Evolutionary conservation across 2,329 filamentous ascomycete species (phyloP), one percentile per base, ranked within the genome.

Genomic region (Dothideomycetidae sp.): DNA sequence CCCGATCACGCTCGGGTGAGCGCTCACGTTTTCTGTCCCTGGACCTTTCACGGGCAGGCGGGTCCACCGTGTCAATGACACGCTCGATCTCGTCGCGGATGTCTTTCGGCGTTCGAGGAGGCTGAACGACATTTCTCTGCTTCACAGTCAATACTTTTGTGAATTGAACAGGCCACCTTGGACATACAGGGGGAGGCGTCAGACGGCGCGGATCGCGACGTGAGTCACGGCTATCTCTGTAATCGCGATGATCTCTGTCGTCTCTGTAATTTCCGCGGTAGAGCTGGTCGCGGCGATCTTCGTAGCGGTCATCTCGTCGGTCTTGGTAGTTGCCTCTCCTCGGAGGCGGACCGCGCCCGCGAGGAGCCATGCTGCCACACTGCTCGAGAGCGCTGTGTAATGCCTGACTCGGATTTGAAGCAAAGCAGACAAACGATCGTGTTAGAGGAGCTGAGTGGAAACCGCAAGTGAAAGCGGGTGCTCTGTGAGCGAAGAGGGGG

Each of bases 1-100:
- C 28, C 30, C 44, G 44, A 21, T 50, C 48, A 41, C 46, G 45
- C 28, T 42, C 35, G 9, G 46, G 46, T 15, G 73, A 75, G 44
- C 71, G 64, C 37, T 77, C 69, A 37, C 75, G 68, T 39, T 74
- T 70, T 36, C 78, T 71, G 45, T 84, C 79, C 51, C 71, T 61
- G 31, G 70, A 73, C 42, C 68, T 63, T 43, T 81, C 77, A 53
- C 76, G 66, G 41, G 64, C 63, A 45, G 69, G 40, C 28, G 40
- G 34, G 14, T 45, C 35, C n/a, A n/a, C n/a, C n/a, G n/a, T n/a
- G n/a, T n/a, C n/a, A n/a, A n/a, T n/a, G n/a, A n/a, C n/a, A n/a
- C n/a, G n/a, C n/a, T n/a, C n/a, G n/a, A n/a, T n/a, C n/a, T n/a
- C n/a, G n/a, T n/a, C n/a, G n/a, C n/a, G n/a, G n/a, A n/a, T n/a